Base-by-base conservation (phyloP, 2,329 filamentous ascomycete genomes). In the Passalora sequoiae region DNA sequence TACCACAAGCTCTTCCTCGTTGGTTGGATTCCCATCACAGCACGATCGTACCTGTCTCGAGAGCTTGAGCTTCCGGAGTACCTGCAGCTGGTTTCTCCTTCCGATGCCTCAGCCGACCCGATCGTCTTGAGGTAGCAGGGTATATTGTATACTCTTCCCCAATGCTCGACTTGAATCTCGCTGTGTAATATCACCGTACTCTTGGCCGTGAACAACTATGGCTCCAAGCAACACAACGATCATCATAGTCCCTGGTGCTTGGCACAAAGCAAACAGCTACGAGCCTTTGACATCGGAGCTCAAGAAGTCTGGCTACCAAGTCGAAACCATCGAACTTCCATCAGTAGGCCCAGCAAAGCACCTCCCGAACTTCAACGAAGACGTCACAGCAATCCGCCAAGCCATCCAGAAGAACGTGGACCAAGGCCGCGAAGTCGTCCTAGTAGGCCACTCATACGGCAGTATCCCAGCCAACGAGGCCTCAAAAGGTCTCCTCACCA, bases 371-470 rank as follows among this genome's bases (percentile, higher is more conserved):
- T 53, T 51, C 41, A 44, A 49, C 42, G 47, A 42, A 43, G 56
- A 63, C 44, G 51, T 62, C 48, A 31, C 47, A 31, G 33, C 44
- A 42, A 53, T 58, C 25, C 44, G 50, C 17, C n/a, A 32, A 10
- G 38, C 42, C 6, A 46, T 62, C 29, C 38, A 45, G 21, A 17
- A 32, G 9, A 41, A 54, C 13, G 43, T 49, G n/a, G 44, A 58
- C 20, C 47, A 50, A 13, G 51, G 53, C 29, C 45, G 54, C 22
- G 56, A 59, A 13, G 51, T 62, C 7, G 36, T 60, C 7, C 36
- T 63, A 1, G 49, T 58, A 7, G 56, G 61, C 51, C 60, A 64
- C 46, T 59, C 55, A 3, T 59, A 61, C 43, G 61, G 58, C 32
- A 60, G 59, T 8, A 41, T 60, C 9, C 49, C 51, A 5, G 58